Conservation (phyloP, 1,139 yeast genomes). For the Candida pseudocylindracea region DNA sequence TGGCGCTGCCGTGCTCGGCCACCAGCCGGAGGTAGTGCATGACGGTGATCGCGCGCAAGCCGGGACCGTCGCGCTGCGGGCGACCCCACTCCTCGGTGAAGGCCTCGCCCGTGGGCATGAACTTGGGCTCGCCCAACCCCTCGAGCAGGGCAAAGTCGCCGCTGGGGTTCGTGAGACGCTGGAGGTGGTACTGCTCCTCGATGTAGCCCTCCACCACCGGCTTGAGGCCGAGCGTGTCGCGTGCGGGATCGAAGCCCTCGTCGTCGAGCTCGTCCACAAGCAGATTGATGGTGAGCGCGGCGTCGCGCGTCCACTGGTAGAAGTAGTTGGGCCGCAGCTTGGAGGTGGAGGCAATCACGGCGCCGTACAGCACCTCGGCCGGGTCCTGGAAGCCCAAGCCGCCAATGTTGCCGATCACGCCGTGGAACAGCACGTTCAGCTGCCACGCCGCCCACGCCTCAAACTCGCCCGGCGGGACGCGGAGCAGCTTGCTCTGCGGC, state of each 20-base stretch:
- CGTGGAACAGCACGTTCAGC: slow-evolving; percentile 22
- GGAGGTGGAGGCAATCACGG: slow-evolving; percentile 73
- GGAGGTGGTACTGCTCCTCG: slow-evolving; percentile 31
- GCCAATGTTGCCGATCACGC: slow-evolving; percentile 43
- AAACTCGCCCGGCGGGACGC: background rate
- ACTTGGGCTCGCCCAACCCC: slow-evolving; percentile 85
- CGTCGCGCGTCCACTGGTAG: slow-evolving; percentile 82
- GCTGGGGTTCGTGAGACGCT: slow-evolving; percentile 42
- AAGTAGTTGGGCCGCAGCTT: slow-evolving; percentile 47
- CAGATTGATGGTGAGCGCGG: slow-evolving; percentile 61
- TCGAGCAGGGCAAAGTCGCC: slow-evolving; percentile 29
- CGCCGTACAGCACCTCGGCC: slow-evolving; percentile 34
- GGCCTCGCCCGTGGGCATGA: slow-evolving; percentile 36
- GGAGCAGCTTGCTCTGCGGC: too few relatives aligned
- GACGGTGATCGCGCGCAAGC: slow-evolving; percentile 48
- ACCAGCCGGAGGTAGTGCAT: slow-evolving; percentile 28
- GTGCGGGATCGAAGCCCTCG: slow-evolving; percentile 3
- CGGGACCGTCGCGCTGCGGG: slow-evolving; percentile 94
- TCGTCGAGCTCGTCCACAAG: slow-evolving; percentile 32
- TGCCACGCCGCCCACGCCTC: slow-evolving; percentile 33
- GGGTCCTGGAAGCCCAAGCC: slow-evolving; percentile 13
- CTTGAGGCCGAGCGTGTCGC: background rate
- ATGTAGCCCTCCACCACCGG: slow-evolving; percentile 35
- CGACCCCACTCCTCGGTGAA: slow-evolving; percentile 69
- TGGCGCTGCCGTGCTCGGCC: slow-evolving; percentile 5